Evolutionary conservation across 495 filamentous ascomycete genomes (phyloP).

Genomic region (Pyrenula massariospora): DNA sequence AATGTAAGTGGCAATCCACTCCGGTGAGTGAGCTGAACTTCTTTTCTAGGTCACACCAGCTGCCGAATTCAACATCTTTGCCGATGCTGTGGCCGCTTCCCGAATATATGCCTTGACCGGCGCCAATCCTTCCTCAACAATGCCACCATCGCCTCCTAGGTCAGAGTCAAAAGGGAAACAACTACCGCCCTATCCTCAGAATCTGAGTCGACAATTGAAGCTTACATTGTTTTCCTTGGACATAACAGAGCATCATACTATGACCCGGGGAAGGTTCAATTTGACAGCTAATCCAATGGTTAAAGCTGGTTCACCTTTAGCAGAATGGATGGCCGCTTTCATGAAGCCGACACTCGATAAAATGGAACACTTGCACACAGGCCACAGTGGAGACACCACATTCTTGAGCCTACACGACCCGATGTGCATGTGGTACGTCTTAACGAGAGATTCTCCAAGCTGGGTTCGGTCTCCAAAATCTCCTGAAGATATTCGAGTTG

Average conservation of each 20-base stretch:
- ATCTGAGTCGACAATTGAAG: constrained; percentile 53
- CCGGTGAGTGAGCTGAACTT: background rate
- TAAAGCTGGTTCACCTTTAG: constrained; percentile 58
- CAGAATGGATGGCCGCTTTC: constrained; percentile 71
- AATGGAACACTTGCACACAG: constrained; percentile 46
- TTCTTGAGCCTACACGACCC: constrained; percentile 78
- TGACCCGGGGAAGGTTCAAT: constrained; percentile 49
- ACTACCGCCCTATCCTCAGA: constrained; percentile 55
- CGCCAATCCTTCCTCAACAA: constrained; percentile 51
- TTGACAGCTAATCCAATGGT: constrained; percentile 37
- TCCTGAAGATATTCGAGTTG: constrained; percentile 67
- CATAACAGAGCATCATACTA: constrained; percentile 65
- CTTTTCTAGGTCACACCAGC: constrained; percentile 48
- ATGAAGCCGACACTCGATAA: constrained; percentile 65
- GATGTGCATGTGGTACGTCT: constrained; percentile 74
- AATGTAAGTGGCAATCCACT: constrained; percentile 47
- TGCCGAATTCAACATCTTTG: constrained; percentile 77
- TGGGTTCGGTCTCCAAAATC: constrained; percentile 30
- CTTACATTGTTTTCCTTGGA: constrained; percentile 80
- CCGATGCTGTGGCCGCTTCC: constrained; percentile 75
- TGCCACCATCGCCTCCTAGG: constrained; percentile 46
- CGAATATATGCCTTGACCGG: constrained; percentile 85
- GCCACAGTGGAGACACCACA: constrained; percentile 38
- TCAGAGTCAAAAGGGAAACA: constrained; percentile 6
- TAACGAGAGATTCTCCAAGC: constrained; percentile 35